Evolutionary conservation across 495 filamentous ascomycete species (phyloP).

Genomic region (Xeromyces bisporus): DNA sequence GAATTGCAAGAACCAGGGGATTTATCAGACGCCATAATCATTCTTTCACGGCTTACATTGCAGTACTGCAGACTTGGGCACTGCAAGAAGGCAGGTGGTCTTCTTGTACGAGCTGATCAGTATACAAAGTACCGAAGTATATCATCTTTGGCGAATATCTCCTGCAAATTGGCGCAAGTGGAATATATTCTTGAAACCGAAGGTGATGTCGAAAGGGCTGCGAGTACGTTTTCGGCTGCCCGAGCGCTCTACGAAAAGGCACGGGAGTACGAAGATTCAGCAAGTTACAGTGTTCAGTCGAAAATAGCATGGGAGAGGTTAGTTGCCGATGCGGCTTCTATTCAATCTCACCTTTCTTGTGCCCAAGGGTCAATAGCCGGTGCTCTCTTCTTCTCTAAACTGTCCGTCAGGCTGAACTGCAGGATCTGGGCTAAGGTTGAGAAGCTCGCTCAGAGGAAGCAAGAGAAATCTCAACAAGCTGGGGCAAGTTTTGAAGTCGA

Average conservation of each 20-base stretch:
- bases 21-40: conserved; percentile 35
- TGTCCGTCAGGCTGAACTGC: conserved; percentile 47
- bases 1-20: conserved; percentile 33
- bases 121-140: conserved; percentile 23
- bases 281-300: conserved; percentile 10
- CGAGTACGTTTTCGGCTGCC: conserved; percentile 14
- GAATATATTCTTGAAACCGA: conserved; percentile 59
- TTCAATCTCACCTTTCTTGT: conserved; percentile 47
- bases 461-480: conserved; percentile 11
- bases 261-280: conserved; percentile 15
- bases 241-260: conserved; percentile 20
- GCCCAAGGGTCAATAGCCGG: conserved; percentile 44
- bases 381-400: conserved; percentile 48
- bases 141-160: conserved; percentile 28
- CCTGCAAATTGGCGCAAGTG: conserved; percentile 51
- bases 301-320: conserved; percentile 30
- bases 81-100: conserved; percentile 50
- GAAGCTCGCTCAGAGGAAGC: conserved; percentile 22
- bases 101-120: conserved; percentile 41
- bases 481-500: conserved; percentile 20
- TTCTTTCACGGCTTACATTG: conserved; percentile 42
- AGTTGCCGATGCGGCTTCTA: conserved; percentile 34
- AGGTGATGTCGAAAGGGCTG: conserved; percentile 42
- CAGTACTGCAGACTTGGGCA: conserved; percentile 68
- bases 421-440: conserved; percentile 58